Evolutionary conservation across 2,329 filamentous ascomycete genomes (phyloP).

Genomic region (Paraconiothyrium brasiliense): DNA sequence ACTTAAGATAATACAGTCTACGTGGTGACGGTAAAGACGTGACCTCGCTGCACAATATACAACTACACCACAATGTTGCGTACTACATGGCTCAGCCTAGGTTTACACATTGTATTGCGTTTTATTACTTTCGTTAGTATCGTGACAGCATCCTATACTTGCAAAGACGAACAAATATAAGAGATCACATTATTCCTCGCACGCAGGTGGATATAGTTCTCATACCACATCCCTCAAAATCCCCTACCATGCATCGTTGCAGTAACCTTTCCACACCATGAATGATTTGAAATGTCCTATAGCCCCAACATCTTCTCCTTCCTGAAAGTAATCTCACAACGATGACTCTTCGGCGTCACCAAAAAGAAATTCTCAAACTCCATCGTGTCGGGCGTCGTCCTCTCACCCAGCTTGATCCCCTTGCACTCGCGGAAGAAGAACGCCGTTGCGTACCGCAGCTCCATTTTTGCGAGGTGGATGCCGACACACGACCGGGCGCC

Average conservation of each 20-base stretch:
- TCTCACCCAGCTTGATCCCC: conserved; percentile 36
- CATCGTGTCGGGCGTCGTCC: conserved; percentile 53
- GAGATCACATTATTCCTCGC: neutral
- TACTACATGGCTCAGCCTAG: too few relatives aligned
- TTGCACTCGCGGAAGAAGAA: conserved; percentile 62
- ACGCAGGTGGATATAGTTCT: neutral
- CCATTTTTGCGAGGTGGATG: conserved; percentile 71
- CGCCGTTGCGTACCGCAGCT: conserved; percentile 62
- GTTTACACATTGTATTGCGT: too few relatives aligned
- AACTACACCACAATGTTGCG: too few relatives aligned
- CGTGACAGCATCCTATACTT: too few relatives aligned
- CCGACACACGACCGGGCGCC: conserved; percentile 75
- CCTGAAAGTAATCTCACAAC: conserved; percentile 50
- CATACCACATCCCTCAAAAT: neutral
- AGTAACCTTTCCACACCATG: neutral
- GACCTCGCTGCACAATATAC: too few relatives aligned
- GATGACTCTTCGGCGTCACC: conserved; percentile 54
- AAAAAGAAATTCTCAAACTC: conserved; percentile 56
- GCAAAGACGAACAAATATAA: neutral
- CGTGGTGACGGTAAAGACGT: too few relatives aligned
- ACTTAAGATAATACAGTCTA: too few relatives aligned
- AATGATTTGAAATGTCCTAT: neutral
- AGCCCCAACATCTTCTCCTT: conserved; percentile 6
- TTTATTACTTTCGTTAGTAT: too few relatives aligned
- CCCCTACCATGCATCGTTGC: neutral